Conservation (phyloP, 2,329 filamentous ascomycete species). For the Didymella segeticola region DNA sequence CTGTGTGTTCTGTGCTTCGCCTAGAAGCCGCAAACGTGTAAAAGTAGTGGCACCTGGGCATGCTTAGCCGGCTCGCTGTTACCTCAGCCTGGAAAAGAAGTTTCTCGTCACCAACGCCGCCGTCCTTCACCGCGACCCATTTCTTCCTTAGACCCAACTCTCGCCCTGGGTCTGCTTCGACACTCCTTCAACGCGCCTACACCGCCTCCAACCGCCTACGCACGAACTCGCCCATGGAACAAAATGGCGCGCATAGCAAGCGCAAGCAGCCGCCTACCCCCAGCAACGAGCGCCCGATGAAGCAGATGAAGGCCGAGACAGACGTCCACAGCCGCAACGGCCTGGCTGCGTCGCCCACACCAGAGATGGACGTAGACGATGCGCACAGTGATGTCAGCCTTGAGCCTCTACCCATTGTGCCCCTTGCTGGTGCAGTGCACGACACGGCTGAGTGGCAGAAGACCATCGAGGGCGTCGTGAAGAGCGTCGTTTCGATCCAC, state of each 20-base stretch:
- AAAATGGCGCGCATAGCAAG: slow-evolving; percentile 59
- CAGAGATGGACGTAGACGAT: slow-evolving; percentile 45
- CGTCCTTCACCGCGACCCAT: slow-evolving; percentile 18
- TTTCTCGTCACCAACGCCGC: slow-evolving; percentile 25
- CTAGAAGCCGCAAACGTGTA: slow-evolving; percentile 14
- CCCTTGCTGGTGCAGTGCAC: slow-evolving; percentile 50
- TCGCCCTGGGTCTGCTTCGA: slow-evolving; percentile 3
- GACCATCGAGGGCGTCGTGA: slow-evolving; percentile 91
- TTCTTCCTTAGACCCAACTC: slow-evolving; percentile 10
- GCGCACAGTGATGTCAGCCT: slow-evolving; percentile 49
- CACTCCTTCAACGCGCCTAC: slow-evolving; percentile 5
- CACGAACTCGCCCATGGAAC: slow-evolving; percentile 52
- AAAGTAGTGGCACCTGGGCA: slow-evolving; percentile 23
- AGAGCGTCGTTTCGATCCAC: slow-evolving; percentile 96
- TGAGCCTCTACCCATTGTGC: slow-evolving; percentile 45
- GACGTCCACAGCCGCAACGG: slow-evolving; percentile 50
- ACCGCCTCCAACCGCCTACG: slow-evolving; percentile 3
- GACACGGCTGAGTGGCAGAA: slow-evolving; percentile 92
- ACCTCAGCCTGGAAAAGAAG: slow-evolving; percentile 38
- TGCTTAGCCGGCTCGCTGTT: slow-evolving; percentile 40
- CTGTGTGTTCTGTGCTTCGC: slow-evolving; percentile 7
- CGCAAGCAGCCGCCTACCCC: slow-evolving; percentile 61
- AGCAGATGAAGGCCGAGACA: slow-evolving; percentile 60
- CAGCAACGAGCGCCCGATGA: slow-evolving; percentile 58
- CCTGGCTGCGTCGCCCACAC: slow-evolving; percentile 26